phyloP scores from a whole-genome alignment of 768 basidiomycete species.

The Lactarius trivialis region DNA sequence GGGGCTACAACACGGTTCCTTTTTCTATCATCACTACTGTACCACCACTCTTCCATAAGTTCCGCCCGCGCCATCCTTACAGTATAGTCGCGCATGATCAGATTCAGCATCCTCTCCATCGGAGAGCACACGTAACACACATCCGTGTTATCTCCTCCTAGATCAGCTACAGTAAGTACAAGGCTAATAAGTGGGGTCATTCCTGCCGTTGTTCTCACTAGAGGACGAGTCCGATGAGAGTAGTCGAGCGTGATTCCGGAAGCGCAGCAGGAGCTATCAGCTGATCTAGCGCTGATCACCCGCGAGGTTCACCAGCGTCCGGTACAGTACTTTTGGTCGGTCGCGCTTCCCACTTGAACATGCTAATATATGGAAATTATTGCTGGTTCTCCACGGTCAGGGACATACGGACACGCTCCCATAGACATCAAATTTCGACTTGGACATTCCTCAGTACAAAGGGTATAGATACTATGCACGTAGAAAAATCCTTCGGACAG shows the following conservation, averaged over 20 bases:
- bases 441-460: background rate
- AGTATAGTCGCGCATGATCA: background rate
- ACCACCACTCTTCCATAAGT: background rate
- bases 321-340: background rate
- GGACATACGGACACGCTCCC: too few relatives aligned
- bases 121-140: background rate
- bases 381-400: background rate
- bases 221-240: too few relatives aligned
- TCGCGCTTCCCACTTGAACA: background rate
- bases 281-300: too few relatives aligned
- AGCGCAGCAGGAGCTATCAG: too few relatives aligned
- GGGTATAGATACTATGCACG: background rate
- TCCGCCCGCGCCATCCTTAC: background rate
- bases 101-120: too few relatives aligned
- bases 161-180: too few relatives aligned
- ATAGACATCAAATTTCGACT: background rate
- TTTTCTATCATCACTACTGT: background rate
- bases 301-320: background rate
- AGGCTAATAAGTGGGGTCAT: too few relatives aligned
- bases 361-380: background rate
- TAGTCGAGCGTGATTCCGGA: too few relatives aligned
- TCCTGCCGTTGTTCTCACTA: too few relatives aligned
- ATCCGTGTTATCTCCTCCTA: background rate
- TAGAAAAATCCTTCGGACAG: background rate
- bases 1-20: background rate